A percentile compares a stretch with the other conserved stretches of the same genome.
phyloP scores from a whole-genome alignment of 306 rosid species.

The Medicago ruthenica region DNA sequence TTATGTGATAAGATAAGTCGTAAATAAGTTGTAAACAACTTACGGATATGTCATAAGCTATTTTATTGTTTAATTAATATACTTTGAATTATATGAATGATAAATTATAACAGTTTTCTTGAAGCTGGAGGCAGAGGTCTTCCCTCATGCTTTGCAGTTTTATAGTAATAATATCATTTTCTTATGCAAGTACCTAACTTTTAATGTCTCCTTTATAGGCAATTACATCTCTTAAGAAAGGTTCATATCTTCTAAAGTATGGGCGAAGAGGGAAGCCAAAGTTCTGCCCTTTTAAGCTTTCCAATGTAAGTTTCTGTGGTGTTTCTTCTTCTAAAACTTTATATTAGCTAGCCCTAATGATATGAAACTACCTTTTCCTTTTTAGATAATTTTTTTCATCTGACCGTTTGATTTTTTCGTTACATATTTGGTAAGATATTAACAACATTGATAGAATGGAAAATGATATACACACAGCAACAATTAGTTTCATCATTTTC shows the following conservation, averaged over 20 bases:
- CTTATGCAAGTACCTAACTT: slow-evolving; percentile 22
- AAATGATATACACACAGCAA: slow-evolving; percentile 23
- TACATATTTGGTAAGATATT: slow-evolving; percentile 9
- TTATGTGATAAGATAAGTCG: background rate
- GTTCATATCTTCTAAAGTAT: slow-evolving; percentile 85
- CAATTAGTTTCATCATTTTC: slow-evolving; percentile 21
- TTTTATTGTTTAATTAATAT: slow-evolving; percentile 3
- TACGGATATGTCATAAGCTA: background rate
- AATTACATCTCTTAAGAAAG: slow-evolving; percentile 88
- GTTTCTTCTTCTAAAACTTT: slow-evolving; percentile 28
- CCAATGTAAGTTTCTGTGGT: slow-evolving; percentile 68
- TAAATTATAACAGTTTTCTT: background rate
- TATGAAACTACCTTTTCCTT: slow-evolving; percentile 1
- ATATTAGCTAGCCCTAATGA: slow-evolving; percentile 29
- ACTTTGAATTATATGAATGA: background rate
- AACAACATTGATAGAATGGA: background rate
- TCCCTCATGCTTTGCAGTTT: slow-evolving; percentile 29
- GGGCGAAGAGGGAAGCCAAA: slow-evolving; percentile 98
- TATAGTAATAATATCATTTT: slow-evolving; percentile 34
- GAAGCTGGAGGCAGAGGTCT: background rate
- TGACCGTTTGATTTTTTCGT: background rate
- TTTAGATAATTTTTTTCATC: background rate
- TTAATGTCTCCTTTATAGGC: slow-evolving; percentile 59
- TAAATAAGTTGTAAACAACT: background rate
- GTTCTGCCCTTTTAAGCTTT: slow-evolving; percentile 94